Percentiles rank a stretch among this genome's conserved stretches.
Conservation (phyloP, 768 basidiomycete species). For the Rhodotorula sphaerocarpa region DNA sequence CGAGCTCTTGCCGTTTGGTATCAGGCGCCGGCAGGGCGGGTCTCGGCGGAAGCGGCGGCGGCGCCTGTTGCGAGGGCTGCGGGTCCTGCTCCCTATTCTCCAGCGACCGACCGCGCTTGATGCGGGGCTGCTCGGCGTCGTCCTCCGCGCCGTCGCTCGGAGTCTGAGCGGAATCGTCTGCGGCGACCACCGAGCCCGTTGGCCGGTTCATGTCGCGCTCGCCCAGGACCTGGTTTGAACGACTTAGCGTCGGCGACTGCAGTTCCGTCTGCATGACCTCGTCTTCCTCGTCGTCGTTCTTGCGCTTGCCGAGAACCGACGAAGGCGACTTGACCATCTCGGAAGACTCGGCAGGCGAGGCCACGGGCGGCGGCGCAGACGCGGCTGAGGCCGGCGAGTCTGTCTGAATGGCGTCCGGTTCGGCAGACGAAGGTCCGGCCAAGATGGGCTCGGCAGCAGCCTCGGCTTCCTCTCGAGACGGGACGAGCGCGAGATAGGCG, state of each 20-base stretch:
- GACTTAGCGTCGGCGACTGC: not conserved
- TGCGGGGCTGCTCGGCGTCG: not conserved
- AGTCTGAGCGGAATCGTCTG: too few relatives aligned
- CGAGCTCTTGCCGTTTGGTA: conserved; percentile 19
- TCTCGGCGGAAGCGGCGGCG: not conserved
- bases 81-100: not conserved
- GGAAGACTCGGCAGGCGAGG: not conserved
- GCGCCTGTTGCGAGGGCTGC: not conserved
- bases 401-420: not conserved
- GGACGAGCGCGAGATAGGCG: conserved; percentile 82
- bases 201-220: too few relatives aligned
- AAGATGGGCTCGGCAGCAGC: conserved; percentile 44
- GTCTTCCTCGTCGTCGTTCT: conserved; percentile 23
- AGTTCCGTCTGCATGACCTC: conserved; percentile 9
- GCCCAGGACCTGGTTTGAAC: too few relatives aligned
- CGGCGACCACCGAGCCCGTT: not conserved
- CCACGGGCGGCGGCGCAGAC: too few relatives aligned
- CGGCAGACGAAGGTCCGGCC: not conserved
- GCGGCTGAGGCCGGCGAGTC: not conserved
- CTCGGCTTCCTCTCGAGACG: conserved; percentile 81
- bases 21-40: not conserved
- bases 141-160: not conserved
- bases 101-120: not conserved
- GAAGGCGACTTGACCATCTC: conserved; percentile 12
- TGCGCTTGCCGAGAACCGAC: conserved; percentile 37